Base-by-base conservation (phyloP, 208 protist species). In the Sergeia podlipaevii region DNA sequence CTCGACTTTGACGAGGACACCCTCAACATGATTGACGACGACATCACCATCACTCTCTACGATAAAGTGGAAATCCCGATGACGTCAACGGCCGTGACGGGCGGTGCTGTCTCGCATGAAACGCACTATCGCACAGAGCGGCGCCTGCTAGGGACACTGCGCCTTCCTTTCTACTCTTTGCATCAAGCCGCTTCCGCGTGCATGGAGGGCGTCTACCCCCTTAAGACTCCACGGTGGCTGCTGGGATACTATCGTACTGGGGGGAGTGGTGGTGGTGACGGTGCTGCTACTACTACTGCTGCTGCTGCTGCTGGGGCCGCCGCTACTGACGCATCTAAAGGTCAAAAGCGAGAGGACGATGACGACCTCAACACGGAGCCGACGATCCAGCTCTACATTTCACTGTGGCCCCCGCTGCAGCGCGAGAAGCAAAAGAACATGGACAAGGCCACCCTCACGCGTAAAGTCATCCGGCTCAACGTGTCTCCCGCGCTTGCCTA, bases 1-100 rank as follows among this genome's bases (percentile, higher is more conserved):
- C 70, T 77, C n/a, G 71, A 87, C 66, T 87, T 93, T 39, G 80
- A 87, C 46, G 80, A 93, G 62, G 78, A 88, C n/a, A 93, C 85
- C 23, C 76, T 93, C 2, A 58, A 65, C 45, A 65, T 93, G 60
- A 93, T 93, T 60, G 80, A 93, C 50, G 85, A 93, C 41, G 76
- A 88, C 49, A 70, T 93, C 55, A 63, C 82, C 21, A 55, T 93
- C 39, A 74, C 80, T 13, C 23, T 93, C 20, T 93, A 93, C 68
- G 85, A 93, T 62, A 87, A 85, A 76, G 67, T 89, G 10, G 74
- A 89, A 46, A 80, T 89, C 26, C 64, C 64, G 46, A 77, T 93
- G 71, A 46, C 62, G 32, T 39, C 77, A 7, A 29, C 70, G n/a
- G 57, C 50, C 3, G 51, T 70, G 17, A 66, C 65, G 23, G 46